Evolutionary conservation across 169 alveolate species (phyloP).

Genomic region (Plasmodium knowlesi): DNA sequence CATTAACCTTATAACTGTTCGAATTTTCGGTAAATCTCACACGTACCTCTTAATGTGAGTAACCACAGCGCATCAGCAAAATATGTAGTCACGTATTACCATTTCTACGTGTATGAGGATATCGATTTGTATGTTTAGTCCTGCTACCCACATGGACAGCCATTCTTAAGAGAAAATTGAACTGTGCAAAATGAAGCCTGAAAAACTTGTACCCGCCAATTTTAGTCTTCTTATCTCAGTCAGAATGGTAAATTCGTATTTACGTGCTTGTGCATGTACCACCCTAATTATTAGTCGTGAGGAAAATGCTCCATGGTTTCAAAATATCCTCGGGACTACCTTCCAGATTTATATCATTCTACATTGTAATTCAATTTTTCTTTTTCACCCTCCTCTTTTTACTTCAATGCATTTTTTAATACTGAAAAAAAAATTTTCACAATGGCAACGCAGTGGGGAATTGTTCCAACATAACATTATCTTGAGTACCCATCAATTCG

Average conservation of each 20-base stretch:
- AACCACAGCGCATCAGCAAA: neutral
- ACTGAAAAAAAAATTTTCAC: neutral
- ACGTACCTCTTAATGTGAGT: neutral
- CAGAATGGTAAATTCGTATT: neutral
- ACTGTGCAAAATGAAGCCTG: neutral
- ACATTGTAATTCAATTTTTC: neutral
- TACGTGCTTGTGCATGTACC: neutral
- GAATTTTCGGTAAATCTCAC: neutral
- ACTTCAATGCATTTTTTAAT: neutral
- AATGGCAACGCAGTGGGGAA: neutral
- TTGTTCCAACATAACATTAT: neutral
- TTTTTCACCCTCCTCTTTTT: neutral
- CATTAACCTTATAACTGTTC: neutral
- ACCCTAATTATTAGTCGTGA: neutral
- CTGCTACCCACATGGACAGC: neutral
- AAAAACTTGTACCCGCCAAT: neutral
- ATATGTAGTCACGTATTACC: neutral
- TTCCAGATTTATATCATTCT: neutral
- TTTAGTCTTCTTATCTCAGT: neutral
- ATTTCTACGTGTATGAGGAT: neutral
- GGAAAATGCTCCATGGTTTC: neutral
- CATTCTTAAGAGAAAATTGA: neutral
- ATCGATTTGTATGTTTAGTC: neutral
- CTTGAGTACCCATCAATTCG: neutral
- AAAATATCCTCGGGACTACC: neutral